Percentiles rank a stretch among this genome's conserved stretches.
Evolutionary conservation across 768 basidiomycete genomes (phyloP).

Genomic region (Fomitopsis pulvina): DNA sequence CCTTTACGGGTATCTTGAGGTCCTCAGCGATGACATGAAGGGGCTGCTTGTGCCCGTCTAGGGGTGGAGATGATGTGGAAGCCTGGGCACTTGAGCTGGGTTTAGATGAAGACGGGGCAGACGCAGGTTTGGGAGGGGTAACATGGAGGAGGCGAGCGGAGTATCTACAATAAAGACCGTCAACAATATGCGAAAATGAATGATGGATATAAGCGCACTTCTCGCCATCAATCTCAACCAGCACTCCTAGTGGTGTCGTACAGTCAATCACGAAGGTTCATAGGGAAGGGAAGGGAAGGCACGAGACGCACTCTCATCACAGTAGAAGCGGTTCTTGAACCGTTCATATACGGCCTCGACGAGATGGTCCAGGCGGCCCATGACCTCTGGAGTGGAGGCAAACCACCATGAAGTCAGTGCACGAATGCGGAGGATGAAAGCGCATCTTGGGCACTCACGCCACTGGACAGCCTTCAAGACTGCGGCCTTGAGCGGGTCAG

Average conservation of each 20-base stretch:
- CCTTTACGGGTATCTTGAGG: conserved; percentile 67
- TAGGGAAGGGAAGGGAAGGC: conserved; percentile 4
- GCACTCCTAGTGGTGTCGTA: conserved; percentile 50
- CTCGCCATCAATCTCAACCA: conserved; percentile 81
- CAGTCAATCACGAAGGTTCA: conserved; percentile 1
- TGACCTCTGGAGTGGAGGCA: conserved; percentile 62
- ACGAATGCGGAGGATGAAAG: conserved; percentile 6
- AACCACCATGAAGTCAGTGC: conserved; percentile 7
- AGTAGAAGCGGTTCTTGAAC: conserved; percentile 93
- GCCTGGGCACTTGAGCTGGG: conserved; percentile 16
- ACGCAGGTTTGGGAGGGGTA: conserved; percentile 43
- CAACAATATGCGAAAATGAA: conserved; percentile 11
- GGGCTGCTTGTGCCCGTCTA: conserved; percentile 35
- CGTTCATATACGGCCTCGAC: conserved; percentile 94
- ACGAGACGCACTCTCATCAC: conserved; percentile 69
- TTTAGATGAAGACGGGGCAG: neutral
- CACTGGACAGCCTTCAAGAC: conserved; percentile 93
- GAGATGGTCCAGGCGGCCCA: conserved; percentile 91
- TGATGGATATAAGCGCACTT: conserved; percentile 50
- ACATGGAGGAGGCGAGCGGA: conserved; percentile 77
- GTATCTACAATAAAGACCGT: conserved; percentile 44
- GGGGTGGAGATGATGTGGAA: conserved; percentile 29
- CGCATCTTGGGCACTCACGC: conserved; percentile 55
- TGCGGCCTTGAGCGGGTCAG: conserved; percentile 86
- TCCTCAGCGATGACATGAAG: conserved; percentile 72